Percentiles rank a stretch among this genome's conserved stretches.
Evolutionary conservation across 2,329 filamentous ascomycete species (phyloP).

Genomic region (Fusarium metavorans): DNA sequence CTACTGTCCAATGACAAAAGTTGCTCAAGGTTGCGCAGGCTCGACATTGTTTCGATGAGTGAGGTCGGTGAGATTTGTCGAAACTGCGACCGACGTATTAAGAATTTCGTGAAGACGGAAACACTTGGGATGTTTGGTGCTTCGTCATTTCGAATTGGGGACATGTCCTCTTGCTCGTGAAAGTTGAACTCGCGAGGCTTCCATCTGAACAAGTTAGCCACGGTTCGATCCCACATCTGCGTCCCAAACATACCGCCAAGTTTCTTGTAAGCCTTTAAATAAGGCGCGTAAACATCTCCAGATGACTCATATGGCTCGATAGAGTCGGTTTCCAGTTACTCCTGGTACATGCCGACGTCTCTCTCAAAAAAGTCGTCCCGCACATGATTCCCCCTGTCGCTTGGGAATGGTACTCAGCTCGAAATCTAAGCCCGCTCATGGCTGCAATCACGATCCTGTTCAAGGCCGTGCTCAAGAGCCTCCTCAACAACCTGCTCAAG

Average conservation of each 20-base stretch:
- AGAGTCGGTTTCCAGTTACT: not conserved
- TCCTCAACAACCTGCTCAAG: too few relatives aligned
- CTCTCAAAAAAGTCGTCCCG: not conserved
- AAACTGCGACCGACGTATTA: conserved; percentile 20
- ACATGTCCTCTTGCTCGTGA: not conserved
- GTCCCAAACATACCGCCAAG: not conserved
- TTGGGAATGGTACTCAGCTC: conserved; percentile 14
- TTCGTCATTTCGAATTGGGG: not conserved
- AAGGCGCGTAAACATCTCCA: not conserved
- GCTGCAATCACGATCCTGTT: not conserved
- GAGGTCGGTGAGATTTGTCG: not conserved
- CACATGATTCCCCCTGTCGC: not conserved
- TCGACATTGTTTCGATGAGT: not conserved
- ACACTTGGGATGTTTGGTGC: not conserved
- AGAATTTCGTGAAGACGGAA: not conserved
- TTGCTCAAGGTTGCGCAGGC: not conserved
- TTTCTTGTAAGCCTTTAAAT: not conserved
- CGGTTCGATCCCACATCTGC: not conserved
- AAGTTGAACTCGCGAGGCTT: not conserved
- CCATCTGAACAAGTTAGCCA: conserved; percentile 12
- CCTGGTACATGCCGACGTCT: not conserved
- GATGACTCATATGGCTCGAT: not conserved
- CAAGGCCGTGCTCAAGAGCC: too few relatives aligned
- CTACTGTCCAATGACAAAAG: conserved; percentile 15
- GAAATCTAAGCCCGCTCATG: not conserved